phyloP scores from a whole-genome alignment of 2,329 filamentous ascomycete genomes.

The Aspergillus spinulosporus region DNA sequence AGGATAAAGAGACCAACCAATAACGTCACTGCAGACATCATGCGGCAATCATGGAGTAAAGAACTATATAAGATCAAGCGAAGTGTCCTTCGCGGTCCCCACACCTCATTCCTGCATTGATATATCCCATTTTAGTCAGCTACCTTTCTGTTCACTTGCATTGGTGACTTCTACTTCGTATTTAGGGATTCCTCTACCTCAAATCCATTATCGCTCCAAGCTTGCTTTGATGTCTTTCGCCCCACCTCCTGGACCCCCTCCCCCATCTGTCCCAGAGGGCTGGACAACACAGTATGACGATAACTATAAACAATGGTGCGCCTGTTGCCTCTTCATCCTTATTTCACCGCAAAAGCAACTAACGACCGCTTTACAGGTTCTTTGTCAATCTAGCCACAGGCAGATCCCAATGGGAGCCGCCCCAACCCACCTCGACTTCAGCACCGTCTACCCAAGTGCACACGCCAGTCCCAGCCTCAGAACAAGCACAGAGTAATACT shows the following conservation, averaged over 20 bases:
- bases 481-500: neutral
- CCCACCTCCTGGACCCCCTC: constrained; percentile 54
- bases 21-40: neutral
- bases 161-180: neutral
- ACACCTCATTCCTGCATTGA: neutral
- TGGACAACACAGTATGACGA: constrained; percentile 86
- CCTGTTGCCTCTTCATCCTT: neutral
- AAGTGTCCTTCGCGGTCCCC: neutral
- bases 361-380: constrained; percentile 61
- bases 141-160: neutral
- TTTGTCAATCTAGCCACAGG: constrained; percentile 89
- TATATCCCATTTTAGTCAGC: neutral
- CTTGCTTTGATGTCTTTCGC: constrained; percentile 37
- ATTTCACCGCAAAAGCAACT: constrained; percentile 5
- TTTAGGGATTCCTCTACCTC: neutral
- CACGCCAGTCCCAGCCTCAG: neutral
- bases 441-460: neutral
- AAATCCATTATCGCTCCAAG: neutral
- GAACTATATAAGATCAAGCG: neutral
- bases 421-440: constrained; percentile 51
- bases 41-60: constrained; percentile 1
- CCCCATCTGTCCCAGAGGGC: constrained; percentile 68
- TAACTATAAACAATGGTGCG: constrained; percentile 80
- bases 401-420: constrained; percentile 86
- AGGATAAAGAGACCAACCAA: neutral